Evolutionary conservation across 371 early-diverging fungal species (phyloP).

Genomic region (Mortierella sp.): DNA sequence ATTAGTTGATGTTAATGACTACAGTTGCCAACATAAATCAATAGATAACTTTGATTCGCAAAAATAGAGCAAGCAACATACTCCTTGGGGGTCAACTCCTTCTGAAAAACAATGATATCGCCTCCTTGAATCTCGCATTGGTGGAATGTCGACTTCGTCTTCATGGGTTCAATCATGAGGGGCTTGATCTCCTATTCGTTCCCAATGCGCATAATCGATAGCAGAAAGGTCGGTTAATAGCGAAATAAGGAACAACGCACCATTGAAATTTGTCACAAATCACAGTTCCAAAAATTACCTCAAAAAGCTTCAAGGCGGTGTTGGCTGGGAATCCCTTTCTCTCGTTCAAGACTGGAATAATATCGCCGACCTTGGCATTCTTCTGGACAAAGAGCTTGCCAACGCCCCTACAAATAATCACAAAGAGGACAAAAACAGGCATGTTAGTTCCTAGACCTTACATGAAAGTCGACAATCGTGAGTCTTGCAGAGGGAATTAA

Average conservation of each 20-base stretch:
- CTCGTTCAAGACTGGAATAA: slow-evolving; percentile 71
- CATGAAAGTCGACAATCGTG: not conserved
- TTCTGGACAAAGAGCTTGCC: slow-evolving; percentile 75
- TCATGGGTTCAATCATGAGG: slow-evolving; percentile 84
- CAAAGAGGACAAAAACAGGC: not conserved
- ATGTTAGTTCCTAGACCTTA: not conserved
- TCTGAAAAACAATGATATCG: slow-evolving; percentile 91
- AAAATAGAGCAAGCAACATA: slow-evolving; percentile 33
- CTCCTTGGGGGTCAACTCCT: slow-evolving; percentile 66
- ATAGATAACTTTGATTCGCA: not conserved
- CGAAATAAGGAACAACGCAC: not conserved
- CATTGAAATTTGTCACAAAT: not conserved
- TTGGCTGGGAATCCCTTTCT: slow-evolving; percentile 69
- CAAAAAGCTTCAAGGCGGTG: slow-evolving; percentile 77
- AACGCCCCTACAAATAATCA: slow-evolving; percentile 63
- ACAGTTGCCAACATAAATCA: not conserved
- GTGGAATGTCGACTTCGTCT: slow-evolving; percentile 71
- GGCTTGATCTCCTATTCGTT: slow-evolving; percentile 85
- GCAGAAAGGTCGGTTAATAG: not conserved
- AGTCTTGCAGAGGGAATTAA: not conserved
- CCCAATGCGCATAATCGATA: not conserved
- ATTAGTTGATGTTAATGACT: not conserved
- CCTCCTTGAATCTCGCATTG: slow-evolving; percentile 89
- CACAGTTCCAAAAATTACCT: slow-evolving; percentile 61
- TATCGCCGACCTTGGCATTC: slow-evolving; percentile 73